phyloP scores from a whole-genome alignment of 345 rosid genomes.

The Melastoma malabathricum region DNA sequence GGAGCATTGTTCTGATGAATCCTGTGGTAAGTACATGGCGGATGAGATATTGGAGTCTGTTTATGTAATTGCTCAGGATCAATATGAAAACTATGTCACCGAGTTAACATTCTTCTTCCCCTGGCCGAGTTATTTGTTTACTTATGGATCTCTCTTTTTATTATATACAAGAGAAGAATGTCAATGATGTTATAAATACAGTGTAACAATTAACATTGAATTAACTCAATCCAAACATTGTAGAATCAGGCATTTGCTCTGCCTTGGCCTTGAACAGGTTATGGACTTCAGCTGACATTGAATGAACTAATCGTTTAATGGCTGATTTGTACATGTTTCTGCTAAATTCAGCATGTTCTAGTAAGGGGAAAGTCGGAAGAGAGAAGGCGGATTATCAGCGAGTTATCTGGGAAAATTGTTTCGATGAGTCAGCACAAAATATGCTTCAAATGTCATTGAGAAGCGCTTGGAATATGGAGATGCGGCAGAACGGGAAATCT shows the following conservation, averaged over 20 bases:
- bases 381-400: constrained; percentile 58
- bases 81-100: constrained; percentile 93
- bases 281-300: too few relatives aligned
- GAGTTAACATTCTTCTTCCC: constrained; percentile 39
- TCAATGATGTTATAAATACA: too few relatives aligned
- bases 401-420: constrained; percentile 69
- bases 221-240: too few relatives aligned
- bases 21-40: constrained; percentile 60
- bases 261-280: too few relatives aligned
- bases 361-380: constrained; percentile 76
- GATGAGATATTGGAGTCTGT: constrained; percentile 88
- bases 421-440: constrained; percentile 97
- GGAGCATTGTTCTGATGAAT: constrained; percentile 81
- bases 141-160: neutral
- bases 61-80: constrained; percentile 75
- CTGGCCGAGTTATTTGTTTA: neutral
- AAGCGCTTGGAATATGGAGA: constrained; percentile 84
- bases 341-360: constrained; percentile 63
- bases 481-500: constrained; percentile 49
- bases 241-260: too few relatives aligned
- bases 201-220: too few relatives aligned
- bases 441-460: constrained; percentile 90
- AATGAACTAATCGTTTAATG: neutral
- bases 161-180: neutral
- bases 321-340: neutral